phyloP scores from a whole-genome alignment of 768 basidiomycete species.

The Paxillus involutus region DNA sequence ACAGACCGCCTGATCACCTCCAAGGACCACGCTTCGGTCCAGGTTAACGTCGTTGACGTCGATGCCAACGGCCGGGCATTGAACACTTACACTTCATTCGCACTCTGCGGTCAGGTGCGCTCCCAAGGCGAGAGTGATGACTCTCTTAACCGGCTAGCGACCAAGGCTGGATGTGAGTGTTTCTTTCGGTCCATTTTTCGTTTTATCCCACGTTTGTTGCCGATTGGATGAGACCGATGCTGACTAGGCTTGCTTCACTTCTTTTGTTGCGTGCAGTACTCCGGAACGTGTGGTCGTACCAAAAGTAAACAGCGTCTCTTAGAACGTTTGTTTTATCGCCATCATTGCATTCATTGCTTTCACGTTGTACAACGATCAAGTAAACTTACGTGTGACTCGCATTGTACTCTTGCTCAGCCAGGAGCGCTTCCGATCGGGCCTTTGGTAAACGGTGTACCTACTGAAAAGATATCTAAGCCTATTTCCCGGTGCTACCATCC shows the following conservation, averaged over 20 bases:
- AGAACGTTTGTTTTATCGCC: constrained; percentile 14
- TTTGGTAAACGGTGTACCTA: not conserved
- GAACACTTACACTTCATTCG: constrained; percentile 84
- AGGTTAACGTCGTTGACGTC: constrained; percentile 93
- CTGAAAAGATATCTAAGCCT: not conserved
- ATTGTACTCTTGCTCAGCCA: too few species aligned
- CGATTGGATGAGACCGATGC: not conserved
- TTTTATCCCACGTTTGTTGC: not conserved
- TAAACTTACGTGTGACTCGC: not conserved
- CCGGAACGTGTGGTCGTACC: constrained; percentile 94
- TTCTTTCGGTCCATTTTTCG: not conserved
- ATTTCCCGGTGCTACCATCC: too few species aligned
- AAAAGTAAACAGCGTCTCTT: constrained; percentile 62
- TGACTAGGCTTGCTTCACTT: constrained; percentile 9
- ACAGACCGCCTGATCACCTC: constrained; percentile 96
- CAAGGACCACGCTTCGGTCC: constrained; percentile 99
- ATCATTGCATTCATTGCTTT: constrained; percentile 10
- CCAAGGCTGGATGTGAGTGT: constrained; percentile 88
- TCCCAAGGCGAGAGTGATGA: constrained; percentile 97
- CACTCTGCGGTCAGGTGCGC: constrained; percentile 91
- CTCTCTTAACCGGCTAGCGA: constrained; percentile 93
- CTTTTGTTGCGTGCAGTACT: constrained; percentile 59
- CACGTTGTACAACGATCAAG: constrained; percentile 2
- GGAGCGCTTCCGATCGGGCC: not conserved
- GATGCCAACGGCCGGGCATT: constrained; percentile 84